Base-by-base conservation (phyloP, 352 stramenopile species). In the Globisporangium okanoganense region DNA sequence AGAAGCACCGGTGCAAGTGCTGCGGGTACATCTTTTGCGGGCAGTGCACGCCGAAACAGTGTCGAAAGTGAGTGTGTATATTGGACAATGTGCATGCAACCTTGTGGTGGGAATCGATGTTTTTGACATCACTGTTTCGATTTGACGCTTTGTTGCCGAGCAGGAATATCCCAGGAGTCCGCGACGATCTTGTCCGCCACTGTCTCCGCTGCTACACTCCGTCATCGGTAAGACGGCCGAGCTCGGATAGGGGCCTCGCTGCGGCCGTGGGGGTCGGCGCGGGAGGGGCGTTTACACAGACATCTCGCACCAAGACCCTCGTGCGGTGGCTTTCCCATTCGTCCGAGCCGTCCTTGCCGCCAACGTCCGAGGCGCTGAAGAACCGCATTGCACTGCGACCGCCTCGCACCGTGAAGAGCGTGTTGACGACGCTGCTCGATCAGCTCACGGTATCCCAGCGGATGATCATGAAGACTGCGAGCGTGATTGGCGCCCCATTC, bases 391-490 rank as follows among this genome's bases (percentile, higher is more conserved):
- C 81, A 12, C 58, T 93, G 22, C 73, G 75, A 10, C 82, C 85
- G 1, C 86, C 86, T 33, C 72, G 78, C n/a, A 90, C 80, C 0
- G 75, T 95, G 24, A 95, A 95, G 58, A 92, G 80, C 41, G 82
- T 95, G 2, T 67, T 95, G 16, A 93, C 85, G 25, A 94, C 84
- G 14, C 67, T 92, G 69, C 68, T 95, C 3, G 86, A 95, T 44
- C 82, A 92, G 52, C 71, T 95, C 20, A 90, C 81, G 1, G 79
- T 92, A 1, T 93, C 82, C 7, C 86, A 95, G 62, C 77, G 79
- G 29, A 93, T 94, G 81, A 70, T 95, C 14, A 83, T 95, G 75
- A 95, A 95, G 63, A 95, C 86, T 12, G 86, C 86, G 8, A 95
- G 84, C 50, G 79, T 88, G 22, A 87, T 95, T 29, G 86, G 82